A percentile compares a stretch with the other conserved stretches of the same genome.
Evolutionary conservation across 352 stramenopile genomes (phyloP).

Genomic region (Phytophthora kernoviae): DNA sequence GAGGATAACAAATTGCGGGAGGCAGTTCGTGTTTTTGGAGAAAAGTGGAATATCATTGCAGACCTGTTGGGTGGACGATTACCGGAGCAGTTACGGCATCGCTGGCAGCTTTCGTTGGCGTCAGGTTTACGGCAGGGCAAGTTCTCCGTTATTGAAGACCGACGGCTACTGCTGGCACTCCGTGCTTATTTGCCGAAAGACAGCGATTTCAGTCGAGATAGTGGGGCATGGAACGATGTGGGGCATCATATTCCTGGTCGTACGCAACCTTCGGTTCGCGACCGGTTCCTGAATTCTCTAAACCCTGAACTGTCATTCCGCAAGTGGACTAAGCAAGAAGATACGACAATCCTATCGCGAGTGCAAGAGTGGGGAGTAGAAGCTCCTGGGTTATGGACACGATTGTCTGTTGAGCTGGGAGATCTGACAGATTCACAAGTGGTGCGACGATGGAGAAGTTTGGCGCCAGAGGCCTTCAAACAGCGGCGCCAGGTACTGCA

Average conservation of each 20-base stretch:
- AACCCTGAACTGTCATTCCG: conserved; percentile 70
- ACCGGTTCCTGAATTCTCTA: conserved; percentile 72
- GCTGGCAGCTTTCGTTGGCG: conserved; percentile 71
- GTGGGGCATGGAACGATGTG: conserved; percentile 66
- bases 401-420: conserved; percentile 45
- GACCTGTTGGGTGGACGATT: conserved; percentile 76
- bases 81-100: conserved; percentile 73
- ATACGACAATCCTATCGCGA: conserved; percentile 40
- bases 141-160: conserved; percentile 76
- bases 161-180: conserved; percentile 64
- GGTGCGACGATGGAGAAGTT: conserved; percentile 40
- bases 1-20: conserved; percentile 58
- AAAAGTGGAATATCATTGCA: conserved; percentile 81
- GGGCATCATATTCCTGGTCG: conserved; percentile 64
- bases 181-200: conserved; percentile 53
- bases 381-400: conserved; percentile 43
- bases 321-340: conserved; percentile 60
- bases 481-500: conserved; percentile 31
- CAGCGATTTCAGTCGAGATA: conserved; percentile 50
- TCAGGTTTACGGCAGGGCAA: conserved; percentile 70
- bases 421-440: conserved; percentile 61
- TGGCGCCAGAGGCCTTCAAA: conserved; percentile 45
- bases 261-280: conserved; percentile 54
- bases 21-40: conserved; percentile 69
- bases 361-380: conserved; percentile 49